These are phyloP conservation scores for Urtica urens DNA, from an alignment of 306 rosid genomes.

Conservation along the genomic window DNA sequence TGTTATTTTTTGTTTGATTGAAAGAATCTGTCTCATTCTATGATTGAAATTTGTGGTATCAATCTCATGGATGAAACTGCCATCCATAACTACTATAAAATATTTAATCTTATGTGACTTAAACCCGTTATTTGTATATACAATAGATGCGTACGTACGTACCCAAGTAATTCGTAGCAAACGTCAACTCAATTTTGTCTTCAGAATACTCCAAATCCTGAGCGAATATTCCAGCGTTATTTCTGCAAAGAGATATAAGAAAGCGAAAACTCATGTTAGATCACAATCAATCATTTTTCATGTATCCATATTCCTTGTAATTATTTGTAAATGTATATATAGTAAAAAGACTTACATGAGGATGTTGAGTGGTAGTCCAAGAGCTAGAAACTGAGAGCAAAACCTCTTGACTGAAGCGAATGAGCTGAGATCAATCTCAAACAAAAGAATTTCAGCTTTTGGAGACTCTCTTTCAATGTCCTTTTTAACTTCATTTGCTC, in stretches of 20 bases:
- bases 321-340: not conserved
- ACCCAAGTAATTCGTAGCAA: conserved; percentile 96
- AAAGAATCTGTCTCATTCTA: no score
- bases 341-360: conserved; percentile 65
- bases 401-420: conserved; percentile 67
- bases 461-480: conserved; percentile 57
- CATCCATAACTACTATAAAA: no score
- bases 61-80: not conserved
- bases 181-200: conserved; percentile 89
- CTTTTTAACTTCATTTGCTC: conserved; percentile 52
- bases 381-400: conserved; percentile 55
- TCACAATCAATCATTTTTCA: not conserved
- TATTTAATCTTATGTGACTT: no score
- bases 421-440: conserved; percentile 87
- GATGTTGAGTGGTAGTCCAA: conserved; percentile 61
- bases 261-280: not conserved
- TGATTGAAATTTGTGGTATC: not conserved
- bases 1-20: no score
- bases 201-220: conserved; percentile 72
- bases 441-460: conserved; percentile 48
- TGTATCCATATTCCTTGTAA: not conserved
- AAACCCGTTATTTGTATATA: no score
- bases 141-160: no score
- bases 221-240: conserved; percentile 83
- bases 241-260: conserved; percentile 41